Evolutionary conservation across 2,329 filamentous ascomycete genomes (phyloP), one percentile per base, ranked within the genome.

Genomic region (Exophiala phaeomuriformis): DNA sequence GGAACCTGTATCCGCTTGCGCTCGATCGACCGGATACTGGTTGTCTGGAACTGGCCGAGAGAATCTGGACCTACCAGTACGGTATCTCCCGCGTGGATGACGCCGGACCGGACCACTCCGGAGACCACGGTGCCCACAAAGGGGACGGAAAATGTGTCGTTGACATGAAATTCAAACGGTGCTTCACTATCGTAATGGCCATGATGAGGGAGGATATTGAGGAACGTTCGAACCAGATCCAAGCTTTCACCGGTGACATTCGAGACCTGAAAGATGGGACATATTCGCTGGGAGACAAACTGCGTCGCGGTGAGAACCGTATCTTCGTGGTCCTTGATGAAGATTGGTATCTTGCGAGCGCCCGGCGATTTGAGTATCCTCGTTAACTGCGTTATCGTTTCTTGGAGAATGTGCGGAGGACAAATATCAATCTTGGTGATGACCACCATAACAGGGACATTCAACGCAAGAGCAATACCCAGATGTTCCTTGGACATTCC

Each of bases 391-490:
- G 83, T 86, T 43, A 97, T 83, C 27, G 93, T 98, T 74, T 97
- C 86, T 71, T 95, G 83, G 28, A 98, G 76, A 65, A 98, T 96
- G 61, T 97, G 87, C 1, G 91, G 90, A 27, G 93, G 93, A 69
- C 93, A 97, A 52, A 97, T 97, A 68, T 97, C 93, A 60, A 97
- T 95, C 75, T 97, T 98, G 69, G 91, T 98, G 59, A 97, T 84
- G 60, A 96, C 85, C 2, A 97, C 90, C 88, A 98, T 95, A 63
- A 98, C 89, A 0, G 93, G 93, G 7, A 98, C 91, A 65, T 97
- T 97, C 48, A 98, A 76, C 0, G 93, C 90, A 32, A 97, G 75
- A 0, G 93, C 91, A 60, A 98, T 95, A 10, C 93, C 93, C 3
- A 98, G 75, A 69, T 98, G 93, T 74, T 98, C 93, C 77, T 94